Evolutionary conservation across 2,329 filamentous ascomycete species (phyloP).

Genomic region (Ophiostoma sp.): DNA sequence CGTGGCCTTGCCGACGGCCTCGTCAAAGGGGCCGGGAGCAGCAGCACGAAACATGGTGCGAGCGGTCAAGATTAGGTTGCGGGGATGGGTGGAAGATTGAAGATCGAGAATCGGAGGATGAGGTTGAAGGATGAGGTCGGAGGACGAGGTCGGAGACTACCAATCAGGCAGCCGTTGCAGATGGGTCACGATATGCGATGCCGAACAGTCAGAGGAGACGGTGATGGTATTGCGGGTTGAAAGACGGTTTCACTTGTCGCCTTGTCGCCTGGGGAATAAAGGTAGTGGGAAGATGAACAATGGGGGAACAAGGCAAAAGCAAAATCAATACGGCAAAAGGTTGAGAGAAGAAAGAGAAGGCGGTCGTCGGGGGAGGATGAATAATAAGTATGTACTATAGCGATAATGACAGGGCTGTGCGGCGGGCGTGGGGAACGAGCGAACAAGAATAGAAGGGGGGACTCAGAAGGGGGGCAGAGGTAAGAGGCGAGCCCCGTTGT

Average conservation of each 20-base stretch:
- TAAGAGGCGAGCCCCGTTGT: conserved; percentile 3
- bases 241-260: neutral
- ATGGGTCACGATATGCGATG: conserved; percentile 9
- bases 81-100: neutral
- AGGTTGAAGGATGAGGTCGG: neutral
- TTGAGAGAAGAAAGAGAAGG: neutral
- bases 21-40: conserved; percentile 54
- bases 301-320: neutral
- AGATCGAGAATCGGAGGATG: neutral
- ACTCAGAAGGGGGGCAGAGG: neutral
- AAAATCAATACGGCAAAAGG: neutral
- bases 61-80: neutral
- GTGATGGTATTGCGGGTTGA: neutral
- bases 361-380: conserved; percentile 3
- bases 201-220: neutral
- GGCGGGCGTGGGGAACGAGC: conserved; percentile 7
- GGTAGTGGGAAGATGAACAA: neutral
- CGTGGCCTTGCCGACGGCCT: conserved; percentile 67
- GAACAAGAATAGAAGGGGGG: neutral
- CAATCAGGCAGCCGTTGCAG: conserved; percentile 21
- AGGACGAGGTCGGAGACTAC: conserved; percentile 15
- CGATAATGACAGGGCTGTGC: neutral
- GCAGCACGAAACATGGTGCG: conserved; percentile 54
- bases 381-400: neutral
- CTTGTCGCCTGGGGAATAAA: neutral